Evolutionary conservation across 2,329 filamentous ascomycete species (phyloP).

Genomic region (Aspergillus sclerotialis): DNA sequence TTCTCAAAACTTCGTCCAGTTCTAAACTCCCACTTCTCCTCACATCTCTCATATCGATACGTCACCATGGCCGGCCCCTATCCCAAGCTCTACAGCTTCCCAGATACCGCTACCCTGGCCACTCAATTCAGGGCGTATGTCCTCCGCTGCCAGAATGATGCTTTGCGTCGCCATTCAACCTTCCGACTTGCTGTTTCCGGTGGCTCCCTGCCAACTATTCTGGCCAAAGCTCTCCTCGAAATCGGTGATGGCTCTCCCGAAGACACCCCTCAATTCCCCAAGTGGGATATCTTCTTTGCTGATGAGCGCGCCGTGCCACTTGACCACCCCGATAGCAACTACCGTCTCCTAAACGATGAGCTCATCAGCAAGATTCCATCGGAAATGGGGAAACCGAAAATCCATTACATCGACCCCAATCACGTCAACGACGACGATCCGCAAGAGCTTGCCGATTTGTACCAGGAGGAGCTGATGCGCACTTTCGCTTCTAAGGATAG

Average conservation of each 20-base stretch:
- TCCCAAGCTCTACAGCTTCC: constrained; percentile 72
- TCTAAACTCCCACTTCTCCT: neutral
- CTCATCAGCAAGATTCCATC: constrained; percentile 80
- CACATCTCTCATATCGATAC: constrained; percentile 3
- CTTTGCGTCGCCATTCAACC: constrained; percentile 68
- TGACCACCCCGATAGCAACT: constrained; percentile 90
- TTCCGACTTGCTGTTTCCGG: constrained; percentile 94
- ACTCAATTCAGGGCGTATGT: constrained; percentile 73
- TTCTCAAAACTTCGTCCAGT: neutral
- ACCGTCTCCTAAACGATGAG: constrained; percentile 77
- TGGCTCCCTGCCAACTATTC: constrained; percentile 81
- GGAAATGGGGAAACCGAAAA: constrained; percentile 57
- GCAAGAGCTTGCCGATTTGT: constrained; percentile 88
- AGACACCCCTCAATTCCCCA: constrained; percentile 67
- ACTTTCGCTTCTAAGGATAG: constrained; percentile 89
- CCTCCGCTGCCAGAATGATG: constrained; percentile 71
- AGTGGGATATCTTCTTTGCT: constrained; percentile 98
- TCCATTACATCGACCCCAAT: constrained; percentile 69
- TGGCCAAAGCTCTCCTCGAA: constrained; percentile 74
- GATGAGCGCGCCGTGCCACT: constrained; percentile 93
- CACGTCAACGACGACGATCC: constrained; percentile 68
- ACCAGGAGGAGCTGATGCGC: constrained; percentile 79
- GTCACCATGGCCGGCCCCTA: constrained; percentile 32
- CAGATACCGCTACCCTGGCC: constrained; percentile 62
- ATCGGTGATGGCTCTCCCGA: constrained; percentile 43